Evolutionary conservation across 2,329 filamentous ascomycete genomes (phyloP).

Genomic region (Xylariales sp.): DNA sequence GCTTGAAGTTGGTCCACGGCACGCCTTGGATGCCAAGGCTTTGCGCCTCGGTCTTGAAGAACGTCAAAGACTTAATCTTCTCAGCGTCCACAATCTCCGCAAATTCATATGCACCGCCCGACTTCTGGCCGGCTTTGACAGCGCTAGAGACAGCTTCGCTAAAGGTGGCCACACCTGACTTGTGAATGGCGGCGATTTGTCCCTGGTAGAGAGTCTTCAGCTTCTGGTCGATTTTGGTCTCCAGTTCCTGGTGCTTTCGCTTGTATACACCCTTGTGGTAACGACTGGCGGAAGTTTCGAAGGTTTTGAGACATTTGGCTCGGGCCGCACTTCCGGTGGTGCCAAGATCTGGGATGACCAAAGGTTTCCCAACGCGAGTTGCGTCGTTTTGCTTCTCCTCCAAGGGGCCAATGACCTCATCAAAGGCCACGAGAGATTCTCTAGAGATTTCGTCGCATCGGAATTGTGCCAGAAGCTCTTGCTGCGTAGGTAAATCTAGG

Average conservation of each 20-base stretch:
- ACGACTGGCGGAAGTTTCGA: slow-evolving; percentile 83
- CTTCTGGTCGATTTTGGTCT: slow-evolving; percentile 80
- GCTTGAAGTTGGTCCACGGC: slow-evolving; percentile 80
- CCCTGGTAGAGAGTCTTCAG: slow-evolving; percentile 83
- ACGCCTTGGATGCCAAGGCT: slow-evolving; percentile 74
- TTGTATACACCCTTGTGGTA: slow-evolving; percentile 96
- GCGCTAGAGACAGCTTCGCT: slow-evolving; percentile 80
- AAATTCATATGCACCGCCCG: slow-evolving; percentile 87
- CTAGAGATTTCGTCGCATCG: slow-evolving; percentile 94
- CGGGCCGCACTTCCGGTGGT: slow-evolving; percentile 68
- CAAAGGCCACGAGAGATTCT: slow-evolving; percentile 81
- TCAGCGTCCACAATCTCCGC: slow-evolving; percentile 85
- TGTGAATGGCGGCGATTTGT: slow-evolving; percentile 87
- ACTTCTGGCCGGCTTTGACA: slow-evolving; percentile 91
- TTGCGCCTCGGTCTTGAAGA: slow-evolving; percentile 73
- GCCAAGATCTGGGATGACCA: slow-evolving; percentile 73
- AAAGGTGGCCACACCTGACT: slow-evolving; percentile 78
- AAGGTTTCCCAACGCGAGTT: slow-evolving; percentile 64
- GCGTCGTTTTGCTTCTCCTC: slow-evolving; percentile 82
- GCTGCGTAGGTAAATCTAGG: slow-evolving; percentile 90
- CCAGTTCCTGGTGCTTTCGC: slow-evolving; percentile 79
- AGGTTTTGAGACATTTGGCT: slow-evolving; percentile 70
- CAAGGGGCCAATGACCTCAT: slow-evolving; percentile 73
- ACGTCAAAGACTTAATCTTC: slow-evolving; percentile 69
- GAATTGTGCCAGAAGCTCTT: slow-evolving; percentile 95